Percentiles rank a stretch among this genome's conserved stretches.
These are phyloP conservation scores for Teunomyces aglyptinius DNA, from an alignment of 805 yeast species.

Conservation along the genomic window DNA sequence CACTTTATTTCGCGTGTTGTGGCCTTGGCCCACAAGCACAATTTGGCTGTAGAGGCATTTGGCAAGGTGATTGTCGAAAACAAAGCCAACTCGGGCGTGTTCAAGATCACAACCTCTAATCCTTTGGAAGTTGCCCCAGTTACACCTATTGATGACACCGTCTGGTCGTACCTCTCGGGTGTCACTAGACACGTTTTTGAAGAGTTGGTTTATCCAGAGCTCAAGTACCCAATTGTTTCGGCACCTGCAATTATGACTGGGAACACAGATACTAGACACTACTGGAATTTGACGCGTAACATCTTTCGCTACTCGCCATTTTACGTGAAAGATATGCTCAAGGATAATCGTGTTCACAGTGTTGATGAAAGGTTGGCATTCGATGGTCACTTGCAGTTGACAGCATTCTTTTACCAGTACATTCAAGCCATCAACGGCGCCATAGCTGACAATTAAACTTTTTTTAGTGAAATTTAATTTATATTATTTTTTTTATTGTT, in stretches of 20 bases:
- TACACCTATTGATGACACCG: constrained; percentile 30
- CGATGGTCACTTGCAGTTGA: constrained; percentile 32
- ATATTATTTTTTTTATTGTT: not conserved
- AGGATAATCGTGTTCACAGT: constrained; percentile 30
- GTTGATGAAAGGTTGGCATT: constrained; percentile 34
- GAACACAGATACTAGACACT: constrained; percentile 61
- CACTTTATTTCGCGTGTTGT: constrained; percentile 22
- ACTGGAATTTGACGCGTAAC: constrained; percentile 54
- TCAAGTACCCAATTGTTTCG: constrained; percentile 28
- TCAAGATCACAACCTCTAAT: constrained; percentile 15
- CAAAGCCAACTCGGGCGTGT: constrained; percentile 14
- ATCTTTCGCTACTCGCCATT: constrained; percentile 49
- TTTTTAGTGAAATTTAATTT: not conserved
- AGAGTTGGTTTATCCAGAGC: constrained; percentile 43
- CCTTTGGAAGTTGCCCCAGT: constrained; percentile 46
- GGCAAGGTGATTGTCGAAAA: constrained; percentile 16
- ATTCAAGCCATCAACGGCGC: constrained; percentile 12
- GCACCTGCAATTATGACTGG: constrained; percentile 55
- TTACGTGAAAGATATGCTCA: constrained; percentile 11
- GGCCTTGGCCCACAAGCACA: constrained; percentile 25
- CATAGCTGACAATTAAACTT: not conserved
- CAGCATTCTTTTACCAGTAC: constrained; percentile 34
- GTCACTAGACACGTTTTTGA: constrained; percentile 61
- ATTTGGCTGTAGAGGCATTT: constrained; percentile 23
- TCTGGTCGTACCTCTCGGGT: constrained; percentile 50